Conservation (phyloP, 2,329 filamentous ascomycete species). For the Fusarium multiceps region DNA sequence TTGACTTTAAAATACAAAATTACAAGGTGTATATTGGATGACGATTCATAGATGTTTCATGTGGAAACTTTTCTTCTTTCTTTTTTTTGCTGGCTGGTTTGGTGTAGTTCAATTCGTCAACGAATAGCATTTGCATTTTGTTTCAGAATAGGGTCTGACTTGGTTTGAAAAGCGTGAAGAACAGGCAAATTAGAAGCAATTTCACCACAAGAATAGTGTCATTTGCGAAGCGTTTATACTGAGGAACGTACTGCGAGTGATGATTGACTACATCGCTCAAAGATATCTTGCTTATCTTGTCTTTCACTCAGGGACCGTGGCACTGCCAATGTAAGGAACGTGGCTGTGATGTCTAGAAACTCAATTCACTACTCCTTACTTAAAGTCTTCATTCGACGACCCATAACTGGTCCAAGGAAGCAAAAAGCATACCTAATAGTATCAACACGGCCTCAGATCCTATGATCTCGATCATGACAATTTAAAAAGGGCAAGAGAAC, state of each 20-base stretch:
- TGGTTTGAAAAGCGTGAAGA: slow-evolving; percentile 9
- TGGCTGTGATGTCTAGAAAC: neutral
- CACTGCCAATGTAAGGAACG: neutral
- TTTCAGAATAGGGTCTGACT: slow-evolving; percentile 20
- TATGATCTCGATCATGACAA: neutral
- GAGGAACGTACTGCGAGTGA: neutral
- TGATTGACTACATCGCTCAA: neutral
- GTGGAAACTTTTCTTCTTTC: slow-evolving; percentile 10
- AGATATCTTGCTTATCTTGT: neutral
- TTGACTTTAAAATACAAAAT: slow-evolving; percentile 4
- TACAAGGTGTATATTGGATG: slow-evolving; percentile 32
- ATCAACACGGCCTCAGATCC: neutral
- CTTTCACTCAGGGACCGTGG: neutral
- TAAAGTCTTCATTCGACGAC: neutral
- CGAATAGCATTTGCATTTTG: slow-evolving; percentile 26
- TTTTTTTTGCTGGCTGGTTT: slow-evolving; percentile 7
- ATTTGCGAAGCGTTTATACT: neutral
- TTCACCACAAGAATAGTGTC: slow-evolving; percentile 12
- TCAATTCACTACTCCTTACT: neutral
- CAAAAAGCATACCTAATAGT: too few species aligned
- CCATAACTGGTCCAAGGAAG: neutral
- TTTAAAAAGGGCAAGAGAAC: neutral
- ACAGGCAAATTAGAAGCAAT: slow-evolving; percentile 13
- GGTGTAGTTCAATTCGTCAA: slow-evolving; percentile 1
- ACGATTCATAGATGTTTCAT: slow-evolving; percentile 35